Evolutionary conservation across 352 stramenopile species (phyloP).

Genomic region (Globisporangium emineosum): DNA sequence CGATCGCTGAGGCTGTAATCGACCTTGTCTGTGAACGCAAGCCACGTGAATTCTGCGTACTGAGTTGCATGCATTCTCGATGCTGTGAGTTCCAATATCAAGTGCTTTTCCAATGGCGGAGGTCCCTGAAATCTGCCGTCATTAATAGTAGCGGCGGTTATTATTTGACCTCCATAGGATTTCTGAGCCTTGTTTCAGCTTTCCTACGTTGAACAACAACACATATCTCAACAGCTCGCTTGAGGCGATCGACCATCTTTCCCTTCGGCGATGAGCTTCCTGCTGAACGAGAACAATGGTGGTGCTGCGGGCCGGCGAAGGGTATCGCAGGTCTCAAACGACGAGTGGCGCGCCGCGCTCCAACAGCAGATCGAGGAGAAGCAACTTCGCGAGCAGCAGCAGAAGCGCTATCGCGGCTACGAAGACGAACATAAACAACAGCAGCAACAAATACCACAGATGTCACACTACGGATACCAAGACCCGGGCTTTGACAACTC

Average conservation of each 20-base stretch:
- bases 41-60: too few relatives aligned
- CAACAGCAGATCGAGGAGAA: slow-evolving; percentile 37
- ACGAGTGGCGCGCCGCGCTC: slow-evolving; percentile 35
- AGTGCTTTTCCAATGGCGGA: too few relatives aligned
- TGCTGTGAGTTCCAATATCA: too few relatives aligned
- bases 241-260: background rate
- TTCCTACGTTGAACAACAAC: too few relatives aligned
- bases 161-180: background rate
- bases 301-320: slow-evolving; percentile 16
- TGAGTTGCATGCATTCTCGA: too few relatives aligned
- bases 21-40: too few relatives aligned
- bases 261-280: slow-evolving; percentile 16
- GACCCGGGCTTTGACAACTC: background rate
- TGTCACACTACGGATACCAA: background rate
- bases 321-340: slow-evolving; percentile 27
- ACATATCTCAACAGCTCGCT: too few relatives aligned
- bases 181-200: background rate
- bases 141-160: background rate
- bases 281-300: slow-evolving; percentile 7
- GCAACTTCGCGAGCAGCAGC: slow-evolving; percentile 18
- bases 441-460: background rate
- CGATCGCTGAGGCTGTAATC: too few relatives aligned
- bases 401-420: slow-evolving; percentile 4
- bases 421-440: background rate
- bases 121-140: too few relatives aligned